phyloP scores from a whole-genome alignment of 1,284 basidiomycete genomes.

The Filobasidium uniguttulatum region DNA sequence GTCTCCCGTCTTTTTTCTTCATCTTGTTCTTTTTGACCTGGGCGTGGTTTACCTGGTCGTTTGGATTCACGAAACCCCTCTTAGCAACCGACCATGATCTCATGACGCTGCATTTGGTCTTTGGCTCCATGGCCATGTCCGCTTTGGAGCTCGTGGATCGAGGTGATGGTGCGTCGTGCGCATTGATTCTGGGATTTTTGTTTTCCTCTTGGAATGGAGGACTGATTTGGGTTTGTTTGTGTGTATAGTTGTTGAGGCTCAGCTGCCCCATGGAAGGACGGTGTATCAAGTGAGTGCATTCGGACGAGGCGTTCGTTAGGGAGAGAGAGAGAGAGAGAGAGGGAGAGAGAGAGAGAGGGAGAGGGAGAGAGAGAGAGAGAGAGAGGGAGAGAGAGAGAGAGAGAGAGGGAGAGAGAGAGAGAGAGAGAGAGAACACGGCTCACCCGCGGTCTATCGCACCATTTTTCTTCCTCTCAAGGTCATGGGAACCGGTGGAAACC shows the following conservation, averaged over 20 bases:
- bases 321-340: no score
- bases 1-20: no score
- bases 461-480: constrained; percentile 1
- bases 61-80: not conserved
- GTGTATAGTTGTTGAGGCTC: constrained; percentile 4
- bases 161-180: constrained; percentile 6
- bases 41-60: not conserved
- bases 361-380: no score
- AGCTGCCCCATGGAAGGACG: constrained; percentile 4
- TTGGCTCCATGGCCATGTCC: constrained; percentile 9
- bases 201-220: not conserved
- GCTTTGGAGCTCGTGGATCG: constrained; percentile 11
- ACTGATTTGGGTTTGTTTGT: no score
- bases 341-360: no score
- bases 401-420: no score
- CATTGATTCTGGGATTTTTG: not conserved
- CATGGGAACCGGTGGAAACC: constrained; percentile 4
- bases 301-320: no score
- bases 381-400: no score
- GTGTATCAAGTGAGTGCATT: constrained; percentile 11
- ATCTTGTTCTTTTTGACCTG: no score
- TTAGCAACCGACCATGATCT: constrained; percentile 9
- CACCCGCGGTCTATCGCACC: no score
- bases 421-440: no score
- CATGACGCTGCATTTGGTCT: constrained; percentile 4